Evolutionary conservation across 805 yeast genomes (phyloP).

Genomic region (Yamadazyma sp.): DNA sequence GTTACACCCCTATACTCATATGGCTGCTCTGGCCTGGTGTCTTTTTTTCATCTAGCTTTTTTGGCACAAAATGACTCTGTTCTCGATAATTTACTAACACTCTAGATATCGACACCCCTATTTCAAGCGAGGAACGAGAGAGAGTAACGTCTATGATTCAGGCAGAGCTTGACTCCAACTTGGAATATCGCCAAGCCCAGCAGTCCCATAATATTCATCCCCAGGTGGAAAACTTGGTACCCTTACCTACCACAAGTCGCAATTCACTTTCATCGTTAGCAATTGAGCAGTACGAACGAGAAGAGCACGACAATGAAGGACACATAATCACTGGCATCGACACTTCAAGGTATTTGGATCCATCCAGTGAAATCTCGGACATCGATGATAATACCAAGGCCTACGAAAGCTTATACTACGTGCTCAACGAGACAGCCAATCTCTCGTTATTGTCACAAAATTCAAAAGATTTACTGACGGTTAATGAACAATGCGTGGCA

Average conservation of each 20-base stretch:
- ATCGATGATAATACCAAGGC: neutral
- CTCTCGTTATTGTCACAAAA: conserved; percentile 34
- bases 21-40: too few species aligned
- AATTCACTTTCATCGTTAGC: conserved; percentile 16
- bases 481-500: conserved; percentile 32
- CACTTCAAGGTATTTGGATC: conserved; percentile 23
- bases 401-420: conserved; percentile 39
- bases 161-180: conserved; percentile 1
- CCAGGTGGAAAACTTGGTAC: conserved; percentile 20
- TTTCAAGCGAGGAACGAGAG: conserved; percentile 35
- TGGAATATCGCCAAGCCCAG: neutral
- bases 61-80: neutral
- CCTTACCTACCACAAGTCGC: conserved; percentile 13
- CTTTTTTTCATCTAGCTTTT: too few species aligned
- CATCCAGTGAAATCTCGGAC: neutral
- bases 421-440: conserved; percentile 41
- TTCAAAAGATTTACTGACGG: conserved; percentile 37
- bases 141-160: conserved; percentile 35
- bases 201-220: conserved; percentile 21
- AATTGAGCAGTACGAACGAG: conserved; percentile 29
- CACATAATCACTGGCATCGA: conserved; percentile 27
- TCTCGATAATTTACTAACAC: conserved; percentile 3
- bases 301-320: conserved; percentile 18
- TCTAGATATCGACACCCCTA: conserved; percentile 31
- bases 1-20: conserved; percentile 18